Base-by-base conservation (phyloP, 345 rosid genomes). In the Raphanus raphanistrum region DNA sequence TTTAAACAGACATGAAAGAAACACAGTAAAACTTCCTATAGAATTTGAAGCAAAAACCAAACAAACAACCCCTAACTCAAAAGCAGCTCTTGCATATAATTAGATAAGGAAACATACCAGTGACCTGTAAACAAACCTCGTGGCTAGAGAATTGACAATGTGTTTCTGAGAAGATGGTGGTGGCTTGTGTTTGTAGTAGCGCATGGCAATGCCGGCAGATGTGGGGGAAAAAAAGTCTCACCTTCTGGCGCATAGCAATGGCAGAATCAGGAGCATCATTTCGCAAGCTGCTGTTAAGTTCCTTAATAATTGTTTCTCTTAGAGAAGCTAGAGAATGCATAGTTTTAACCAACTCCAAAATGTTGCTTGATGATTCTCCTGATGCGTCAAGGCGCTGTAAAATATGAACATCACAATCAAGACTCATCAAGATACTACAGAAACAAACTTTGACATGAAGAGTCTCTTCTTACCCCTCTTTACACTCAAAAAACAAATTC, bases 261-360 rank as follows among this genome's bases (percentile, higher is more conserved):
- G 98, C 97, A 78, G 90, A 76, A 85, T 92, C 98, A 76, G 97
- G 81, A 77, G 98, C 97, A 89, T 94, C 98, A 84, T 92, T 94
- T 72, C 98, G 85, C 43, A 89, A 84, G 76, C 97, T 97, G 73
- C 97, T 92, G 79, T 88, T 95, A 63, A 94, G 98, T 75, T 93
- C 97, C 76, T 87, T 90, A 11, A 82, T 73, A 54, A 92, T 84
- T 65, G n/a, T 66, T 63, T 85, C 91, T 84, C 98, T 92, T 63
- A 92, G 70, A 72, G 89, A 80, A 78, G 80, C 87, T 86, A 21
- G 21, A 21, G 21, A 21, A 21, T 21, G 21, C 21, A 21, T 21
- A 21, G 21, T 21, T 21, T 21, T 88, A 36, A 89, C 86, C 80
- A 94, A 78, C 74, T 84, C 85, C 71, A 76, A 52, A 80, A 52